Evolutionary conservation across 1,284 basidiomycete species (phyloP).

Genomic region (Ganoderma multipileum): DNA sequence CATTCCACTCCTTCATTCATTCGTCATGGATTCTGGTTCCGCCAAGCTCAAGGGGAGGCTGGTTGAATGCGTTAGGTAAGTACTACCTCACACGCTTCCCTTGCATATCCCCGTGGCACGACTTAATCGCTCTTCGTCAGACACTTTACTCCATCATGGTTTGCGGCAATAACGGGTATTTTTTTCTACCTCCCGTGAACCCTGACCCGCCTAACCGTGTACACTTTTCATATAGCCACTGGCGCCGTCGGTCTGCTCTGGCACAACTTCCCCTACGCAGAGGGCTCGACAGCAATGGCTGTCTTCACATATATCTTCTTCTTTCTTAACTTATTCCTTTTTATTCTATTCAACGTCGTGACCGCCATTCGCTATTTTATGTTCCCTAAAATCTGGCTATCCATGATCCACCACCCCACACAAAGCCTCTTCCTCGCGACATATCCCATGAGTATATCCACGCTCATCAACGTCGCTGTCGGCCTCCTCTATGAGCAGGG

Average conservation of each 20-base stretch:
- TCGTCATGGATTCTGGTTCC: background rate
- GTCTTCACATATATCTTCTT: slow-evolving; percentile 52
- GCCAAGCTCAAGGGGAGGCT: background rate
- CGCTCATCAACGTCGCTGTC: slow-evolving; percentile 48
- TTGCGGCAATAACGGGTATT: slow-evolving; percentile 46
- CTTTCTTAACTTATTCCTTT: slow-evolving; percentile 60
- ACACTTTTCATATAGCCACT: slow-evolving; percentile 42
- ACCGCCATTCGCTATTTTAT: slow-evolving; percentile 54
- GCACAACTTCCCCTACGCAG: slow-evolving; percentile 48
- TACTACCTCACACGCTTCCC: background rate
- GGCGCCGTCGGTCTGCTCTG: slow-evolving; percentile 46
- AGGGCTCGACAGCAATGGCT: slow-evolving; percentile 38
- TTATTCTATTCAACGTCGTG: slow-evolving; percentile 50
- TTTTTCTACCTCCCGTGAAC: background rate
- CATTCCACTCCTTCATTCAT: background rate
- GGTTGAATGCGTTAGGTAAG: slow-evolving; percentile 31
- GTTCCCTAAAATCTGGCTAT: slow-evolving; percentile 50
- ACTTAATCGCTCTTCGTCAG: slow-evolving; percentile 30
- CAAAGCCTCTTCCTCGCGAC: slow-evolving; percentile 69
- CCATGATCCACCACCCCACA: slow-evolving; percentile 53
- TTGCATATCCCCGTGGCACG: background rate
- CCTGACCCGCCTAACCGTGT: background rate
- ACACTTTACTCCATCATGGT: slow-evolving; percentile 56
- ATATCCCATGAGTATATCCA: slow-evolving; percentile 66
- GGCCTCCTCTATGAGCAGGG: slow-evolving; percentile 38